phyloP scores from a whole-genome alignment of 805 yeast species.

The Suhomyces kilbournensis region DNA sequence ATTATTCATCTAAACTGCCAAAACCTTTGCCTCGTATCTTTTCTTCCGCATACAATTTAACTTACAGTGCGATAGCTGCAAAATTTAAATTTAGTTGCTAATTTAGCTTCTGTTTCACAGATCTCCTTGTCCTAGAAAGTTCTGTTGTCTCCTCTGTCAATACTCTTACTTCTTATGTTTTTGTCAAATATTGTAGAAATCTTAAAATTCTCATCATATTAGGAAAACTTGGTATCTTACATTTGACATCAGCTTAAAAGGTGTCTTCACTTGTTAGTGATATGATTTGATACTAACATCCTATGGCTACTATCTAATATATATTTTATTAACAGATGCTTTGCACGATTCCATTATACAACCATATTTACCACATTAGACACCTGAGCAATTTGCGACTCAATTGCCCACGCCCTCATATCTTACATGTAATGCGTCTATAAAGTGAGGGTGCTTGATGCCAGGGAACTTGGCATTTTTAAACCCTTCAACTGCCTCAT shows the following conservation, averaged over 20 bases:
- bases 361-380: not conserved
- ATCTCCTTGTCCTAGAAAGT: not conserved
- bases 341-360: not conserved
- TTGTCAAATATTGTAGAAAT: not conserved
- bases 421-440: slow-evolving; percentile 66
- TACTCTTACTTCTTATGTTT: not conserved
- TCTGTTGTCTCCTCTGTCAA: not conserved
- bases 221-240: no score
- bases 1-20: not conserved
- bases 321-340: not conserved
- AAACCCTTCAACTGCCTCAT: slow-evolving; percentile 62
- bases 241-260: no score
- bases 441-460: slow-evolving; percentile 72
- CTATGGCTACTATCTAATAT: not conserved
- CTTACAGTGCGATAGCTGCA: not conserved
- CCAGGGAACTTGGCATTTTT: slow-evolving; percentile 62
- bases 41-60: not conserved
- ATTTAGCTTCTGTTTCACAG: not conserved
- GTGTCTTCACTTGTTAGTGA: no score
- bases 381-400: not conserved
- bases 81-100: not conserved
- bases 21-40: not conserved
- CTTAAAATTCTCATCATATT: no score
- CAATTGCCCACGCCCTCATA: slow-evolving; percentile 39
- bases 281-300: no score